Conservation (phyloP, 768 basidiomycete species). For the Trametes elegans region DNA sequence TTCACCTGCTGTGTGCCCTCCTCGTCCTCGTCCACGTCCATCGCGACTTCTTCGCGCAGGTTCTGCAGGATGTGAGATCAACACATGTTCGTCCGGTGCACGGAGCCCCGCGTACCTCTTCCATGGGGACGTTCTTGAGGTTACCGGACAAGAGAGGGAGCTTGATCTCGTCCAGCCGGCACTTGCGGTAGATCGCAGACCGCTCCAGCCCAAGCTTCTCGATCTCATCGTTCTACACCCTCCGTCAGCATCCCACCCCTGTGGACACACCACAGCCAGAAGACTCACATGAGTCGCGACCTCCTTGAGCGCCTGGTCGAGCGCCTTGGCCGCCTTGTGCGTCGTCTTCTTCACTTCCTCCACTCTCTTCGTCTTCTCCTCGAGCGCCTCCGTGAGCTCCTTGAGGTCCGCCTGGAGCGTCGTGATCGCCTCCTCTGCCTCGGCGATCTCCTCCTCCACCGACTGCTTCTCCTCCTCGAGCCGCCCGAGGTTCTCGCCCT, state of each 20-base stretch:
- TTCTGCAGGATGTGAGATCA: constrained; percentile 43
- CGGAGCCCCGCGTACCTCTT: constrained; percentile 76
- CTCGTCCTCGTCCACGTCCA: constrained; percentile 92
- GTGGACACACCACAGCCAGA: background rate
- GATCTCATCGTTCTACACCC: constrained; percentile 77
- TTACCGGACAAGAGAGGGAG: constrained; percentile 75
- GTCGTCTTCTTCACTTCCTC: constrained; percentile 75
- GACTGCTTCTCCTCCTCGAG: constrained; percentile 53
- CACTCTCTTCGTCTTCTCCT: constrained; percentile 70
- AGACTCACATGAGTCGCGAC: constrained; percentile 69
- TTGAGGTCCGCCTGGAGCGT: constrained; percentile 61
- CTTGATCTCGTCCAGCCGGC: constrained; percentile 88
- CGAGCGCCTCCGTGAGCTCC: constrained; percentile 57
- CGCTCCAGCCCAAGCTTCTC: constrained; percentile 85
- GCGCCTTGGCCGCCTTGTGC: constrained; percentile 63
- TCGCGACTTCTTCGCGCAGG: constrained; percentile 79
- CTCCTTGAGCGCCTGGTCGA: constrained; percentile 90
- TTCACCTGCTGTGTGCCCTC: constrained; percentile 73
- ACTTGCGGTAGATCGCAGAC: constrained; percentile 85
- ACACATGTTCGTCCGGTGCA: background rate
- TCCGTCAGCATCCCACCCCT: background rate
- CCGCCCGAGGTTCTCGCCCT: constrained; percentile 51
- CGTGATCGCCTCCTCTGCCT: constrained; percentile 53
- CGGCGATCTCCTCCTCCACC: constrained; percentile 58
- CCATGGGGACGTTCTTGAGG: constrained; percentile 88